A percentile compares a stretch with the other conserved stretches of the same genome.
phyloP scores from a whole-genome alignment of 495 filamentous ascomycete species.

The Haplographium delicatum region DNA sequence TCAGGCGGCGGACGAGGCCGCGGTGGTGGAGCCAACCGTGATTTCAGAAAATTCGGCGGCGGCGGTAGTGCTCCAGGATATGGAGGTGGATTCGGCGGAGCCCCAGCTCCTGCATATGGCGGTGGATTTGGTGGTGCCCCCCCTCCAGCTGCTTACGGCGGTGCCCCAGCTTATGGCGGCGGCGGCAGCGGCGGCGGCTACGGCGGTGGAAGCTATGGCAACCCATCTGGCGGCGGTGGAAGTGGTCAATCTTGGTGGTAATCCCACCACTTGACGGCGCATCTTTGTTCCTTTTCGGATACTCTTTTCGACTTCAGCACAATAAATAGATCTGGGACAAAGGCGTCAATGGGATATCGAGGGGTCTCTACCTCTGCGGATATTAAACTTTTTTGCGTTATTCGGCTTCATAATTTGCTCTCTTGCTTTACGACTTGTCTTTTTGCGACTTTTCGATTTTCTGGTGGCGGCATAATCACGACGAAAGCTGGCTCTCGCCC shows the following conservation, averaged over 20 bases:
- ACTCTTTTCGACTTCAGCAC: slow-evolving; percentile 22
- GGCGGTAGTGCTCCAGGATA: slow-evolving; percentile 42
- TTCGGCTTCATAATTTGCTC: slow-evolving; percentile 33
- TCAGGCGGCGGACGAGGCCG: slow-evolving; percentile 61
- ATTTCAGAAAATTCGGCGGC: slow-evolving; percentile 78
- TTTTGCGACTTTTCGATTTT: slow-evolving; percentile 35
- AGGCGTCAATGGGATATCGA: slow-evolving; percentile 25
- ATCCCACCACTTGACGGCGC: slow-evolving; percentile 32
- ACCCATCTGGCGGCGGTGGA: slow-evolving; percentile 27
- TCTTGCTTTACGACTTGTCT: slow-evolving; percentile 35
- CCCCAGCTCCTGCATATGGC: slow-evolving; percentile 32
- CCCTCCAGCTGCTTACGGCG: slow-evolving; percentile 29
- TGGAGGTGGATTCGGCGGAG: slow-evolving; percentile 48
- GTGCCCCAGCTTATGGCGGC: slow-evolving; percentile 26
- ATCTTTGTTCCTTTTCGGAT: slow-evolving; percentile 28
- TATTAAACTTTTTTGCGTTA: slow-evolving; percentile 32
- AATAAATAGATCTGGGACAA: slow-evolving; percentile 24
- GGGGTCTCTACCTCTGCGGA: slow-evolving; percentile 13
- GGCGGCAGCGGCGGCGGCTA: slow-evolving; percentile 30
- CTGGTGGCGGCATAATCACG: slow-evolving; percentile 28
- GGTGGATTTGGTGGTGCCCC: slow-evolving; percentile 47
- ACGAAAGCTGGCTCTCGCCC: slow-evolving; percentile 18
- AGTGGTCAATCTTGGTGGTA: slow-evolving; percentile 87
- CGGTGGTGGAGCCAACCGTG: slow-evolving; percentile 66
- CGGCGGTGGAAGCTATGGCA: slow-evolving; percentile 35